Conservation (phyloP, 371 early-diverging fungal species). For the Mucor sp. region DNA sequence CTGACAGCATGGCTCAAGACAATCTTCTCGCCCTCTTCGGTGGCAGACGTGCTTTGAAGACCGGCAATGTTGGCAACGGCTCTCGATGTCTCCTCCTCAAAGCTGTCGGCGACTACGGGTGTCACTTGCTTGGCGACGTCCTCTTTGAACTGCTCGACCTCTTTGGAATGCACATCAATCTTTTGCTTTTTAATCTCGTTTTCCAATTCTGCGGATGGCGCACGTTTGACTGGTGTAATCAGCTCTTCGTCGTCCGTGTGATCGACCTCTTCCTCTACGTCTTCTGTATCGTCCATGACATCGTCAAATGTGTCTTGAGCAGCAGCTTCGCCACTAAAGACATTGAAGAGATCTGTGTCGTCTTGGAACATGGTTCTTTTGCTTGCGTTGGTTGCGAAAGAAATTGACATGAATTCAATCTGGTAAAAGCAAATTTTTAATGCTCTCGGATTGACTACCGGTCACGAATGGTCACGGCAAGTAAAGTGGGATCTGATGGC, state of each 20-base stretch:
- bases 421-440: not conserved
- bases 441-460: not conserved
- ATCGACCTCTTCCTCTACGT: not conserved
- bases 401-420: not conserved
- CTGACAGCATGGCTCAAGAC: conserved; percentile 70
- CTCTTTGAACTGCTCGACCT: conserved; percentile 11
- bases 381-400: not conserved
- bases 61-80: conserved; percentile 72
- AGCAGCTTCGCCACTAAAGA: conserved; percentile 18
- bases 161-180: conserved; percentile 2
- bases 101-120: conserved; percentile 79
- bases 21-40: conserved; percentile 61
- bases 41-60: conserved; percentile 53
- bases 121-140: conserved; percentile 27
- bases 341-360: conserved; percentile 23
- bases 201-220: conserved; percentile 9
- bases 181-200: conserved; percentile 13
- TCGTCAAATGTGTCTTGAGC: conserved; percentile 25
- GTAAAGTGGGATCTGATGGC: not conserved
- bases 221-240: conserved; percentile 4
- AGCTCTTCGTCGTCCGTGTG: not conserved
- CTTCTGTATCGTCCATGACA: conserved; percentile 11
- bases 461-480: not conserved
- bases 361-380: conserved; percentile 22
- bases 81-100: conserved; percentile 77